phyloP scores from a whole-genome alignment of 495 filamentous ascomycete species.

The Hyaloscypha variabilis region DNA sequence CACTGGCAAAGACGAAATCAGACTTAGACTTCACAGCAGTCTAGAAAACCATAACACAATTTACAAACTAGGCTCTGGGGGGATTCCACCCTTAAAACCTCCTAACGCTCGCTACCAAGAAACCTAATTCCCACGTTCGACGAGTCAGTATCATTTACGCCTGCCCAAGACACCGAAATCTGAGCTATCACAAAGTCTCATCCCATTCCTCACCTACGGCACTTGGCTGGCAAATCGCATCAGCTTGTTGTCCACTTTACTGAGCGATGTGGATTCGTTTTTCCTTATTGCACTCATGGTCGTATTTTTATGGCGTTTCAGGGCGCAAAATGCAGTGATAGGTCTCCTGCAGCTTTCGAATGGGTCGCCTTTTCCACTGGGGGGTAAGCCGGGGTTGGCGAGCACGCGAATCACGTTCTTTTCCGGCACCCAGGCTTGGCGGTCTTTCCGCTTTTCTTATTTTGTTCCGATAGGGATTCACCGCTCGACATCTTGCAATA shows the following conservation, averaged over 20 bases:
- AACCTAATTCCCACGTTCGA: background rate
- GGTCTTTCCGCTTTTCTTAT: background rate
- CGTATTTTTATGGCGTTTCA: background rate
- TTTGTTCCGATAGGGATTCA: background rate
- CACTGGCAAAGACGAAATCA: too few species aligned
- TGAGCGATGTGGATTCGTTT: background rate
- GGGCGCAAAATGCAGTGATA: background rate
- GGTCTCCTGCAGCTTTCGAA: background rate
- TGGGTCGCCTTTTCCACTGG: background rate
- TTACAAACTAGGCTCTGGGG: background rate
- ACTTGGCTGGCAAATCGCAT: background rate
- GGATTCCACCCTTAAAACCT: background rate
- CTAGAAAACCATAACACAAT: background rate
- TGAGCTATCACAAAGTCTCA: background rate
- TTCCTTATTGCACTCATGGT: background rate
- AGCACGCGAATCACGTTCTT: background rate
- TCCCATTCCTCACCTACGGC: background rate
- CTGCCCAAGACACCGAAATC: background rate
- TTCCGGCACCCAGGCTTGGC: background rate
- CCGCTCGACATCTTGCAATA: background rate
- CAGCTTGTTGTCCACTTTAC: background rate
- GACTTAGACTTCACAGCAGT: background rate
- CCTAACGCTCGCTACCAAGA: background rate
- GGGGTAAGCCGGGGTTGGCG: background rate
- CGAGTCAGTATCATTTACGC: background rate